phyloP scores from a whole-genome alignment of 495 filamentous ascomycete species.

The Podospora anserina region DNA sequence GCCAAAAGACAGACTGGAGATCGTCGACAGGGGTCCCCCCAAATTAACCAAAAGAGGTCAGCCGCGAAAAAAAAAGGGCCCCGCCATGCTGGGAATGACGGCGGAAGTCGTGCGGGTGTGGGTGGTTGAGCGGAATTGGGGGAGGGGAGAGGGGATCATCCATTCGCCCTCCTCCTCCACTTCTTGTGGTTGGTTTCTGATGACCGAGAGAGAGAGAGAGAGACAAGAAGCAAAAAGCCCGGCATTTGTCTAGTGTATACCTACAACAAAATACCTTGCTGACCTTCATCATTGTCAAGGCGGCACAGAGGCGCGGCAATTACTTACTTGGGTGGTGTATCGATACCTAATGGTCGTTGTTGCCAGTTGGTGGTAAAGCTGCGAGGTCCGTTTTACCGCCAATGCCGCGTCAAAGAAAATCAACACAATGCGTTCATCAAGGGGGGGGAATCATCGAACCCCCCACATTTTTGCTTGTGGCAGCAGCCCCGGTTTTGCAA shows the following conservation, averaged over 20 bases:
- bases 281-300: not conserved
- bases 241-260: not conserved
- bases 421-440: not conserved
- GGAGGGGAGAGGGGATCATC: not conserved
- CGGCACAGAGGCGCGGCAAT: not conserved
- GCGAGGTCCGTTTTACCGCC: not conserved
- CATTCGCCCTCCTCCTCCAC: not conserved
- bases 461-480: not conserved
- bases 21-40: not conserved
- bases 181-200: not conserved
- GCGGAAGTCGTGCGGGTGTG: not conserved
- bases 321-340: not conserved
- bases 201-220: not conserved
- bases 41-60: not conserved
- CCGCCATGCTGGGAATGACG: constrained; percentile 3
- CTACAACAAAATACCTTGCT: not conserved
- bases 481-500: not conserved
- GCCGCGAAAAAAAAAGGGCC: not conserved
- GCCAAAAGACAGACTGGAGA: not conserved
- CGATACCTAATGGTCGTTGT: not conserved
- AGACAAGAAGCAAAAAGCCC: not conserved
- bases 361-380: not conserved
- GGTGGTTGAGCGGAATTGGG: not conserved
- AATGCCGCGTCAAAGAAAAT: not conserved
- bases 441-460: not conserved